phyloP scores from a whole-genome alignment of 2,329 filamentous ascomycete genomes.

The Ophiostoma australiae region DNA sequence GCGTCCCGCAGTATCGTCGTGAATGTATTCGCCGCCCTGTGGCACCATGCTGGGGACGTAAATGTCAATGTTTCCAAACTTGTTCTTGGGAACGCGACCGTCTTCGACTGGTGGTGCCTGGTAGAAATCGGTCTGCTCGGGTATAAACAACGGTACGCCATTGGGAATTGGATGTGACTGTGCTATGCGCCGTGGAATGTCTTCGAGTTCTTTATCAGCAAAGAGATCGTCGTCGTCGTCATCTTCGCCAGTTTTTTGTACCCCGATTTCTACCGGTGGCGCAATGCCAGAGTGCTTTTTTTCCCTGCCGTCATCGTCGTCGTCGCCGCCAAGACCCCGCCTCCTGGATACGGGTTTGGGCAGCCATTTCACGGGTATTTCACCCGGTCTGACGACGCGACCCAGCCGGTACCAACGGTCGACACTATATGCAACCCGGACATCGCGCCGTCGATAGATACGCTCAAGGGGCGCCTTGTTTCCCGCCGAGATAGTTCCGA shows the following conservation, averaged over 20 bases:
- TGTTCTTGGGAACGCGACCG: conserved; percentile 79
- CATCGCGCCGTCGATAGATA: conserved; percentile 77
- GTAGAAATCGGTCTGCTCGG: conserved; percentile 67
- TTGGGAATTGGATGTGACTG: conserved; percentile 30
- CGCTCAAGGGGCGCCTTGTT: conserved; percentile 57
- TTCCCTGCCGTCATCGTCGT: conserved; percentile 25
- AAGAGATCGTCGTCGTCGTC: conserved; percentile 39
- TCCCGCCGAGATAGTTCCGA: conserved; percentile 72
- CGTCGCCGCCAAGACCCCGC: conserved; percentile 28
- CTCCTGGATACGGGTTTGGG: conserved; percentile 41
- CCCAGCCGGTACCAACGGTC: conserved; percentile 92
- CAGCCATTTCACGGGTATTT: conserved; percentile 77
- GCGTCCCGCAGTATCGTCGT: conserved; percentile 53
- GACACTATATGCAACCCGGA: conserved; percentile 69
- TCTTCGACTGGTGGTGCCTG: conserved; percentile 67
- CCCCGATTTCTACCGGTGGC: not conserved
- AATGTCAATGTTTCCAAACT: conserved; percentile 88
- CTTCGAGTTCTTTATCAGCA: conserved; percentile 31
- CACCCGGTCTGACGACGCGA: conserved; percentile 68
- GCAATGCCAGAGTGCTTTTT: not conserved
- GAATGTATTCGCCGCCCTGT: conserved; percentile 68
- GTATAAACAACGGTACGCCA: conserved; percentile 54
- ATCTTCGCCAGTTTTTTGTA: not conserved
- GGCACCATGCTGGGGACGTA: conserved; percentile 93
- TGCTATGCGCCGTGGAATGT: not conserved